Base-by-base conservation (phyloP, 1,284 basidiomycete species). In the Pyrrhoderma noxium region DNA sequence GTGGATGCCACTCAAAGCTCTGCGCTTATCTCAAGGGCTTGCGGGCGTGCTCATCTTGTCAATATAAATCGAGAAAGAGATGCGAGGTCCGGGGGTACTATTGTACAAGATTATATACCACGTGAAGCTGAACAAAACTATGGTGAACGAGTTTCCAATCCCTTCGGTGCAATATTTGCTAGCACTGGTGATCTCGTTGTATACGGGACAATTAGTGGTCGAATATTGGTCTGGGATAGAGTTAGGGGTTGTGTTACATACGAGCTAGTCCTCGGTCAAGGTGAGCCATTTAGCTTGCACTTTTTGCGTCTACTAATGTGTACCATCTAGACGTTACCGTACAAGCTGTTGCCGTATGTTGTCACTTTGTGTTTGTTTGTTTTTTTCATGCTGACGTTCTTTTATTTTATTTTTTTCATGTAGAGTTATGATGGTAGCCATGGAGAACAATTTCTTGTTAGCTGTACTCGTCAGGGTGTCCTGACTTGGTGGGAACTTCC, bases 181-280 rank as follows among this genome's bases (percentile, higher is more conserved):
- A 70, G 72, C 5, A 57, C 62, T 37, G 76, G 74, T 8, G 72
- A 75, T 57, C 68, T 70, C 11, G 70, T 84, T 13, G 57, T 85
- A 49, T 82, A 75, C 58, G 82, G 80, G 14, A 65, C 61, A 19
- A 63, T 71, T 16, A 73, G 77, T 14, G 71, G 72, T 14, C 78
- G 72, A 61, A 67, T 76, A 19, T 65, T 82, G 37, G 73, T 79
- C 36, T 84, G 82, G 82, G 78, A 84, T 58, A 70, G 68, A 59
- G 67, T 65, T 58, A 76, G 70, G 50, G 74, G 70, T 11, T 65
- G 65, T 3, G 63, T 81, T 35, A 67, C 78, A 13, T 77, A 75
- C 61, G 80, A 75, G 31, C 59, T 84, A 57, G 74, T 79, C 56
- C 77, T 80, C 56, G 70, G 70, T 22, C 42, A 27, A 35, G 49